A percentile compares a stretch with the other conserved stretches of the same genome.
phyloP scores from a whole-genome alignment of 148 eudicot genomes.

The Camellia granthamiana region DNA sequence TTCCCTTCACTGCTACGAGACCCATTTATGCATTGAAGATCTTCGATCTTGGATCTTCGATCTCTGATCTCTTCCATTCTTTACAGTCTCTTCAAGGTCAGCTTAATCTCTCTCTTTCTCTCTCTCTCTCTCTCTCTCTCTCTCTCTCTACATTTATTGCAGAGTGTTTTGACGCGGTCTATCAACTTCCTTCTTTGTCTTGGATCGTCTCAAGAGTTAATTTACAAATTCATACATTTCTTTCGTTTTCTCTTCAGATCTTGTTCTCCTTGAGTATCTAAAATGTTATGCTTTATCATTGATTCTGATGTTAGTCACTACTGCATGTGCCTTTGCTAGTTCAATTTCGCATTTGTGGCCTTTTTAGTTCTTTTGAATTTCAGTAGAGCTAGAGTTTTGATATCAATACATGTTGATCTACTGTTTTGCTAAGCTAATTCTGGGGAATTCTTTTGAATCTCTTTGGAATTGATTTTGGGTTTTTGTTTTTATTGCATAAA shows the following conservation, averaged over 20 bases:
- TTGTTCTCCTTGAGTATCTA: not conserved
- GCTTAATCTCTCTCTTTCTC: not conserved
- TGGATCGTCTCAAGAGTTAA: not conserved
- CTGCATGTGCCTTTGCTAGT: not conserved
- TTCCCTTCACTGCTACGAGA: slow-evolving; percentile 43
- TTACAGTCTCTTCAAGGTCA: slow-evolving; percentile 18
- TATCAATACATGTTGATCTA: not conserved
- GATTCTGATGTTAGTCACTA: not conserved
- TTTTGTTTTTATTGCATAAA: not conserved
- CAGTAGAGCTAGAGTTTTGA: not conserved
- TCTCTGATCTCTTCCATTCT: slow-evolving; percentile 17
- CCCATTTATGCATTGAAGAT: slow-evolving; percentile 13
- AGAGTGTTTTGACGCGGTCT: not conserved
- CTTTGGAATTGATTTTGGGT: not conserved
- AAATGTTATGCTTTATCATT: not conserved
- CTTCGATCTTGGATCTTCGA: not conserved
- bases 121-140: not conserved
- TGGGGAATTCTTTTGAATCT: slow-evolving; percentile 7
- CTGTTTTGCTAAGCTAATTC: not conserved
- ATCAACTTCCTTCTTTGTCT: not conserved
- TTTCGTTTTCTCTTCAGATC: not conserved
- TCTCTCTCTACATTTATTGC: not conserved
- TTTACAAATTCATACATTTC: not conserved
- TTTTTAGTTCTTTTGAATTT: not conserved
- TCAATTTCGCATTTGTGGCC: not conserved